phyloP scores from a whole-genome alignment of 192 early-diverging fungal genomes.

The Coemansia sp. region DNA sequence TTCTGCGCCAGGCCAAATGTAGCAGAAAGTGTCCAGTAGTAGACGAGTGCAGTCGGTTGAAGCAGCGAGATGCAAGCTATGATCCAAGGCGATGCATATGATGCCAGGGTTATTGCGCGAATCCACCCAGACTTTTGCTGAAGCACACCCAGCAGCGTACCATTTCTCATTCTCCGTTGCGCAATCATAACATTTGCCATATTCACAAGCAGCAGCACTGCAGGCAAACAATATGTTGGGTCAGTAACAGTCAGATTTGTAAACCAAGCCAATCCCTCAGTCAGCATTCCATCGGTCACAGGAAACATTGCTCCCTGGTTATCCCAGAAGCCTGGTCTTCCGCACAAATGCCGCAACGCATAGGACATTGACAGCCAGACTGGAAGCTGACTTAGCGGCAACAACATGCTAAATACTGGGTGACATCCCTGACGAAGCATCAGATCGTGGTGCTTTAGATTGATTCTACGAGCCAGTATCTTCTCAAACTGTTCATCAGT shows the following conservation, averaged over 20 bases:
- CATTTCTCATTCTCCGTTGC: constrained; percentile 4
- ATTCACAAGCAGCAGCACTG: not conserved
- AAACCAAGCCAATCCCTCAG: constrained; percentile 47
- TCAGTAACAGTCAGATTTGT: constrained; percentile 21
- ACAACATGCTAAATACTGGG: constrained; percentile 18
- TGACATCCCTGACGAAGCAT: constrained; percentile 43
- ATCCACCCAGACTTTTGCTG: not conserved
- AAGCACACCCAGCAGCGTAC: not conserved
- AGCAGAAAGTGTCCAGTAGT: constrained; percentile 38
- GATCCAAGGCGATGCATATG: constrained; percentile 3
- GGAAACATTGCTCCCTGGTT: not conserved
- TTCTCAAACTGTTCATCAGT: constrained; percentile 6
- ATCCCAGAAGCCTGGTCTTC: constrained; percentile 7
- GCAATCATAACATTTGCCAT: constrained; percentile 21
- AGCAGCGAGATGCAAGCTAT: constrained; percentile 1
- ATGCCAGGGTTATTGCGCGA: not conserved
- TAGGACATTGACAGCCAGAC: constrained; percentile 41
- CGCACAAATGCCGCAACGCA: constrained; percentile 36
- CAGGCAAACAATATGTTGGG: constrained; percentile 19
- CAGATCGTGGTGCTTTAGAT: constrained; percentile 24
- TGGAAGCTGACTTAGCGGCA: constrained; percentile 43
- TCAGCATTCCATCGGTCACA: constrained; percentile 23
- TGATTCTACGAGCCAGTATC: constrained; percentile 7
- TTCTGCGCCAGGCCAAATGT: constrained; percentile 23
- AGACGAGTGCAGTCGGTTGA: constrained; percentile 24